Evolutionary conservation across 2,329 filamentous ascomycete genomes (phyloP), one percentile per base, ranked within the genome.

Genomic region (Fusarium mexicanum): DNA sequence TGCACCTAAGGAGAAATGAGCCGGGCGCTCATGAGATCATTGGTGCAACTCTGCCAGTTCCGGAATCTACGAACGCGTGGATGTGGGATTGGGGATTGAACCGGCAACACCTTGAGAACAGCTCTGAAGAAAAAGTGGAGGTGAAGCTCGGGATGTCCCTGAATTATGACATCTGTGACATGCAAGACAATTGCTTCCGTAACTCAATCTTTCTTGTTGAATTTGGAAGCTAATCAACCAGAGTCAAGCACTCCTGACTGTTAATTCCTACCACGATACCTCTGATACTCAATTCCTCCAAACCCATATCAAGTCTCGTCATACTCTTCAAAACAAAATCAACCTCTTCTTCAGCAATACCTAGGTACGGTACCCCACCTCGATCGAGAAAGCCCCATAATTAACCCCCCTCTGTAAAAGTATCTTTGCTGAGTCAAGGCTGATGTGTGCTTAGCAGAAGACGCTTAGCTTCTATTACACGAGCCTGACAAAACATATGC

Each of bases 401-500:
- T 50, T 59, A 59, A 38, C 33, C 43, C 54, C 54, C 43, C 43
- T 20, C 55, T 46, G 24, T 9, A 51, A 59, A 51, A 31, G 26
- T 33, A 57, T 29, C 24, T 24, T 40, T 75, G 72, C 72, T 75
- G 72, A 75, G 72, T 75, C 61, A 72, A 69, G 58, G 63, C 62
- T 71, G 70, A 74, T 74, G 59, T 57, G 71, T 66, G 73, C 70
- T 68, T 66, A 75, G 72, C 57, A 59, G 63, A 61, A 10, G 26
- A 55, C 58, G 57, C 66, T 58, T 63, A 71, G 70, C 60, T 41
- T 61, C 65, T 64, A 80, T 80, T 79, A 80, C 78, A 77, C 64
- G 68, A 80, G 71, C 75, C 78, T 80, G 79, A 80, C 79, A 80
- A 80, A 80, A 73, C 72, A 74, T 54, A 17, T 35, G 31, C 31